Conservation (phyloP, 2,329 filamentous ascomycete species). For the Penicillium sp. region DNA sequence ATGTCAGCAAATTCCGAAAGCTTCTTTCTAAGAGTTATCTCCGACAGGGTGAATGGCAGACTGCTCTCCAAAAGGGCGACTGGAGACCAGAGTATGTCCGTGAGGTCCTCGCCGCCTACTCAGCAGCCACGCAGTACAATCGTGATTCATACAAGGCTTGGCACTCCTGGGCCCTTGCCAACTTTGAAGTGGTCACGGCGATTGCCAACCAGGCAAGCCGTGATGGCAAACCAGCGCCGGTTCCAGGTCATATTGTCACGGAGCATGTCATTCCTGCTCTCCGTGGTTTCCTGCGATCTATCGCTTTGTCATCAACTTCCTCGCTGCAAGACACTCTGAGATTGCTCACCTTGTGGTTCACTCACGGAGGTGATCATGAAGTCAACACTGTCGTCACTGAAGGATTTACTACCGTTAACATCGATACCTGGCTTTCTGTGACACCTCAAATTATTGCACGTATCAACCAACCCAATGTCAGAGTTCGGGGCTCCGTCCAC, state of each 20-base stretch:
- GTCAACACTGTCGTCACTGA: conserved; percentile 87
- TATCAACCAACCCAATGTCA: conserved; percentile 91
- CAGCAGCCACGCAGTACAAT: conserved; percentile 89
- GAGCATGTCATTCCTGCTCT: conserved; percentile 94
- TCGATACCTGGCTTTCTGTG: conserved; percentile 98
- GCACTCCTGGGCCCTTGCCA: conserved; percentile 97
- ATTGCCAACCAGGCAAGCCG: conserved; percentile 67
- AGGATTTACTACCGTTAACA: conserved; percentile 85
- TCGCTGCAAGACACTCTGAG: conserved; percentile 94
- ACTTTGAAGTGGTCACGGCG: conserved; percentile 95
- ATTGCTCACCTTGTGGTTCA: conserved; percentile 92
- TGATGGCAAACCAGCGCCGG: conserved; percentile 46
- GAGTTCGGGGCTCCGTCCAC: conserved; percentile 87
- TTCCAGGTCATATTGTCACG: conserved; percentile 68
- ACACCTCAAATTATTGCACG: conserved; percentile 96
- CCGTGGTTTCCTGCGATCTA: conserved; percentile 95
- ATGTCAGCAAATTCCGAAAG: conserved; percentile 59
- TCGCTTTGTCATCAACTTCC: conserved; percentile 84
- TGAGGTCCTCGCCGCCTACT: conserved; percentile 88
- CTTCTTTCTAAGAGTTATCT: conserved; percentile 94
- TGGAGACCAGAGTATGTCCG: conserved; percentile 86
- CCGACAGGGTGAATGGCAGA: conserved; percentile 95
- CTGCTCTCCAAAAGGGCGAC: conserved; percentile 77
- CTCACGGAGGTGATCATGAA: conserved; percentile 82
- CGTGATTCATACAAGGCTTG: conserved; percentile 97